Evolutionary conservation across 1,139 yeast species (phyloP).

Genomic region (Protomyces gravidus): DNA sequence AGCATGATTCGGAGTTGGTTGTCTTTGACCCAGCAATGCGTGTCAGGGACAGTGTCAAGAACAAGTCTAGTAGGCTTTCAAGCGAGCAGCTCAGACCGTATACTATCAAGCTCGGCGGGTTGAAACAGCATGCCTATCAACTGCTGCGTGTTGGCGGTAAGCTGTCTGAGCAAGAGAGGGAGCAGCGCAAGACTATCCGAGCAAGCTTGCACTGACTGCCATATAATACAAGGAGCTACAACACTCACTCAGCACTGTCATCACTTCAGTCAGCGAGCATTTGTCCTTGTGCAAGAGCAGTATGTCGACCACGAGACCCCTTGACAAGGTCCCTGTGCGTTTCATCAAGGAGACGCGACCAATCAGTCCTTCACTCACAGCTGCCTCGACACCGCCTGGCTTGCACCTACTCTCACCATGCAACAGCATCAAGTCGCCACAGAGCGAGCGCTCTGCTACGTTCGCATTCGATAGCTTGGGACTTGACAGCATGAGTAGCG

Average conservation of each 20-base stretch:
- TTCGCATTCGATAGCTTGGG: not conserved
- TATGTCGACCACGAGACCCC: not conserved
- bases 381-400: not conserved
- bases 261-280: not conserved
- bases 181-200: constrained; percentile 3
- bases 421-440: not conserved
- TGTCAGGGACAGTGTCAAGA: not conserved
- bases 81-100: not conserved
- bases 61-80: not conserved
- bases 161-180: not conserved
- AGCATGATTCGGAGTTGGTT: constrained; percentile 2
- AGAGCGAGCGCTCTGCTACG: not conserved
- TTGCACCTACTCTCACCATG: not conserved
- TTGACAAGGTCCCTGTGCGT: not conserved
- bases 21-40: constrained; percentile 24
- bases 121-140: constrained; percentile 7
- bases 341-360: not conserved
- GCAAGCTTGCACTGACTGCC: not conserved
- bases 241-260: not conserved
- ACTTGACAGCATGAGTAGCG: not conserved
- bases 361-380: not conserved
- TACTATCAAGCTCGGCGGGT: not conserved
- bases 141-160: constrained; percentile 7
- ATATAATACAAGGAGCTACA: not conserved
- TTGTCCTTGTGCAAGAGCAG: not conserved